These are phyloP conservation scores for Sporothrix sp. DNA, from an alignment of 2,329 filamentous ascomycete species.

Conservation along the genomic window DNA sequence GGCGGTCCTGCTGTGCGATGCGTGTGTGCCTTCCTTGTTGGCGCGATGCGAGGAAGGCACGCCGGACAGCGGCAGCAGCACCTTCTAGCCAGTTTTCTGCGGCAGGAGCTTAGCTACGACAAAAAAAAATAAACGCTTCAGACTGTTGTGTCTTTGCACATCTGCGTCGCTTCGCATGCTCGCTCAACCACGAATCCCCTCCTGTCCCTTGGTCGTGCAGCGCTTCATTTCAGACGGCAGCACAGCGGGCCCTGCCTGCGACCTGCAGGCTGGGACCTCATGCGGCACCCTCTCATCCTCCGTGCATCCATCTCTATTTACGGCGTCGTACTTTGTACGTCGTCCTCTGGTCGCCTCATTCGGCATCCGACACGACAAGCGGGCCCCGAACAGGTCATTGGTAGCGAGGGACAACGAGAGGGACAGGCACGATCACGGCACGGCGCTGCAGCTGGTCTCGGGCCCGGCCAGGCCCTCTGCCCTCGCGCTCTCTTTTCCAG, in stretches of 20 bases:
- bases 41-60: conserved; percentile 6
- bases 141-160: too few relatives aligned
- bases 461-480: too few relatives aligned
- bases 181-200: not conserved
- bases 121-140: too few relatives aligned
- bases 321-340: not conserved
- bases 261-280: conserved; percentile 2
- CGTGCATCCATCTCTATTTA: not conserved
- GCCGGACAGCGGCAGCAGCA: not conserved
- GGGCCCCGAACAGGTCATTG: too few relatives aligned
- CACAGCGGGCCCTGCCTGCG: conserved; percentile 3
- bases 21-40: not conserved
- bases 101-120: not conserved
- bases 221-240: conserved; percentile 13
- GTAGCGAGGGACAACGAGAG: too few relatives aligned
- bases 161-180: too few relatives aligned
- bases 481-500: too few relatives aligned
- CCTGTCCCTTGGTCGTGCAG: conserved; percentile 13
- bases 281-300: conserved; percentile 1
- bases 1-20: not conserved
- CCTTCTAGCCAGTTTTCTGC: conserved; percentile 1
- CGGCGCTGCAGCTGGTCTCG: too few relatives aligned
- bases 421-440: too few relatives aligned
- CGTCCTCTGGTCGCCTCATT: too few relatives aligned
- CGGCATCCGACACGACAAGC: too few relatives aligned